Evolutionary conservation across 306 rosid genomes (phyloP), one percentile per base, ranked within the genome.

Genomic region (Pyrus betulifolia): DNA sequence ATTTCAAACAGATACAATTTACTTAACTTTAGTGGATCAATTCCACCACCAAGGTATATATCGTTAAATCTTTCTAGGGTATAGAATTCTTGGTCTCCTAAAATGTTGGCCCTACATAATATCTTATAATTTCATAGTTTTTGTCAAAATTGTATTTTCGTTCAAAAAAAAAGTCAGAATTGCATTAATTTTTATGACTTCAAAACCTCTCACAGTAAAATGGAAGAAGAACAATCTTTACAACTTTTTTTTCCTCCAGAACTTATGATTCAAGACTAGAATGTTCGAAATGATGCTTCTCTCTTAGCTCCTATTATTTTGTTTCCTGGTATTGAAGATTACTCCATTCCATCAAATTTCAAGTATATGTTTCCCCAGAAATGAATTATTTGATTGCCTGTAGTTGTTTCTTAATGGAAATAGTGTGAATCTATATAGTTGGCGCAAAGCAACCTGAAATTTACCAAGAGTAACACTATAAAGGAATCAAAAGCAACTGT

Each of bases 321-420:
- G 57, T 91, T 87, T 77, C 98, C 90, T 80, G 98, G 97, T 42
- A 91, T 93, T 65, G 93, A 84, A 69, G 93, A 91, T 85, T 88
- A 94, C 80, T 90, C 59, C 55, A 90, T 94, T 76, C 97, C 96
- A 33, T 88, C 91, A 69, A 87, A 88, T 81, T 79, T 88, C 79
- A 91, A 97, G 98, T 93, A 71, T 63, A 79, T 67, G 67, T 67
- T 66, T 70, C 66, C 51, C 17, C 4, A 45, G 0, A 12, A 45
- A 45, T 45, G 51, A 45, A 12, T 12, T 45, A 45, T 45, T 13
- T 45, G 52, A 45, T 45, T 13, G 17, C 17, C 17, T 13, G 17
- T 1, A 45, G 6, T 12, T 45, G 13, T 45, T 45, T 13, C 6
- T 45, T 13, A 12, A 45, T 13, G 52, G 18, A 45, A 45, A 45